Conservation (phyloP, 805 yeast genomes). For the Komagataella ulmi region DNA sequence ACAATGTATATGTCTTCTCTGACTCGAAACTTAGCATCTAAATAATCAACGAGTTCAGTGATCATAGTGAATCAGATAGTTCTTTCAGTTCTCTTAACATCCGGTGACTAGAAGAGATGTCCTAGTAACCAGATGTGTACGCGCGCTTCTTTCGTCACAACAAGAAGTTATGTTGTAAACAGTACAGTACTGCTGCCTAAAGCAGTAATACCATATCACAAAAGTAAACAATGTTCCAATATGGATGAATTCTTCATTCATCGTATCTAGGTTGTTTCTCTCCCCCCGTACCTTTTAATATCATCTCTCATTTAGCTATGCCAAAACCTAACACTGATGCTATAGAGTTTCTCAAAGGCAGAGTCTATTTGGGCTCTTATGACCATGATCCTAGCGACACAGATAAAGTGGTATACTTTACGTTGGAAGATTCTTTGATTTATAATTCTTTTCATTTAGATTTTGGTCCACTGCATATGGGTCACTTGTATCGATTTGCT, state of each 20-base stretch:
- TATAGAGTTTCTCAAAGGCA: conserved; percentile 29
- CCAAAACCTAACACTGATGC: conserved; percentile 14
- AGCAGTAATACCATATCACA: not conserved
- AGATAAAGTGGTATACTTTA: conserved; percentile 65
- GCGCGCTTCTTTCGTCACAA: not conserved
- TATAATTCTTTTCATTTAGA: conserved; percentile 94
- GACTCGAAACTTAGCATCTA: conserved; percentile 31
- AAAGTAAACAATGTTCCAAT: not conserved
- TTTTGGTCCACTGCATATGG: conserved; percentile 92
- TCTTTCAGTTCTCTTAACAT: not conserved
- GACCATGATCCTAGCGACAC: conserved; percentile 72
- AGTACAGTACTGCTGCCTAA: not conserved
- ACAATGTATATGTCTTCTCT: conserved; percentile 40
- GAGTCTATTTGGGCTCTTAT: conserved; percentile 85
- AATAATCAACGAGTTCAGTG: conserved; percentile 18
- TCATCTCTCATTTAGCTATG: not conserved
- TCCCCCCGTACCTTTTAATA: not conserved
- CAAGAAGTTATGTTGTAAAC: not conserved
- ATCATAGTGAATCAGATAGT: not conserved
- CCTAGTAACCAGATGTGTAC: not conserved
- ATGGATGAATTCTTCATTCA: not conserved
- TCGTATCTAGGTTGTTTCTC: not conserved
- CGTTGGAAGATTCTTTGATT: conserved; percentile 84
- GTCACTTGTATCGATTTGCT: conserved; percentile 89
- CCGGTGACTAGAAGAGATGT: not conserved